A percentile compares a stretch with the other conserved stretches of the same genome.
Evolutionary conservation across 2,329 filamentous ascomycete species (phyloP).

Genomic region (Alternaria conjuncta): DNA sequence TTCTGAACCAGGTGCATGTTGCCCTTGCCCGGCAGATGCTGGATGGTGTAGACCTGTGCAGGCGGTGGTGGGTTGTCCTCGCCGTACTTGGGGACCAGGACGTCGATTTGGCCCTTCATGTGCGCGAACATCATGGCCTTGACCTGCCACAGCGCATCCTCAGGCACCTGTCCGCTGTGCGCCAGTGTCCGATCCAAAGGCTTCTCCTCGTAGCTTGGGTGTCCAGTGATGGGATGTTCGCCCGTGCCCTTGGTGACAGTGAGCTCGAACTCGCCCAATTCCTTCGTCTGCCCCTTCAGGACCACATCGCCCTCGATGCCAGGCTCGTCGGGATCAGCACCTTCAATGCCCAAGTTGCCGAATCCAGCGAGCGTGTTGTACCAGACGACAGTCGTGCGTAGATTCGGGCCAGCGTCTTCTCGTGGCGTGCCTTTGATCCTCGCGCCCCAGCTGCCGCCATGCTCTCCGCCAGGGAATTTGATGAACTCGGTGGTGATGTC

Average conservation of each 20-base stretch:
- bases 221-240: constrained; percentile 61
- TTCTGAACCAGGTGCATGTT: constrained; percentile 92
- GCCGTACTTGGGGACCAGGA: constrained; percentile 64
- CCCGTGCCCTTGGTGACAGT: constrained; percentile 76
- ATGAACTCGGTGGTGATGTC: constrained; percentile 94
- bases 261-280: constrained; percentile 81
- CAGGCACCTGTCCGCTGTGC: constrained; percentile 69
- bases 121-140: constrained; percentile 71
- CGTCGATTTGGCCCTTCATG: constrained; percentile 69
- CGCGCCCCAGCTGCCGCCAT: constrained; percentile 92
- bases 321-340: constrained; percentile 53
- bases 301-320: constrained; percentile 69
- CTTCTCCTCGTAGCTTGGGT: constrained; percentile 71
- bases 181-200: constrained; percentile 79
- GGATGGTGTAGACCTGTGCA: constrained; percentile 82
- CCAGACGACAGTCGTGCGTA: constrained; percentile 81
- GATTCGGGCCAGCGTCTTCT: constrained; percentile 67
- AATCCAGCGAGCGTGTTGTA: constrained; percentile 82
- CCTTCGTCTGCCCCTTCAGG: constrained; percentile 71
- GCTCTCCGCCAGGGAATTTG: constrained; percentile 82
- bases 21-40: constrained; percentile 70
- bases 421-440: constrained; percentile 82
- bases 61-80: constrained; percentile 74
- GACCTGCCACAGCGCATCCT: constrained; percentile 80
- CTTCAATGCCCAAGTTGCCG: constrained; percentile 67